phyloP scores from a whole-genome alignment of 176 grass and related monocot species.

The Pharus latifolius region DNA sequence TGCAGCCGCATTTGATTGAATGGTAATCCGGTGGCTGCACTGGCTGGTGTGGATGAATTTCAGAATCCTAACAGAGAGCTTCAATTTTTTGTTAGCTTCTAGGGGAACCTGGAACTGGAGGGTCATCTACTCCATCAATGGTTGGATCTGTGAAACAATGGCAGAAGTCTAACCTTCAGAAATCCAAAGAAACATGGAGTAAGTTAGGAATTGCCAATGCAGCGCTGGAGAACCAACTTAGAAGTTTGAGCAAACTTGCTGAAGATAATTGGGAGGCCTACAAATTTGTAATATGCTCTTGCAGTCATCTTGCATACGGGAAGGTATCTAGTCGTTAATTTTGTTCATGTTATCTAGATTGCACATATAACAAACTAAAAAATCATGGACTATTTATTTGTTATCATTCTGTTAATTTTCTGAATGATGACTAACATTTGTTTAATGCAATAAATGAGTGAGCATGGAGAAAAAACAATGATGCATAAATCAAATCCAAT shows the following conservation, averaged over 20 bases:
- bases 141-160: constrained; percentile 86
- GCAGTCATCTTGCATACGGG: constrained; percentile 32
- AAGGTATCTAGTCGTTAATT: constrained; percentile 39
- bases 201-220: constrained; percentile 64
- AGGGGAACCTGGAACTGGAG: constrained; percentile 88
- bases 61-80: constrained; percentile 3
- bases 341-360: background rate
- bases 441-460: constrained; percentile 3
- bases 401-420: constrained; percentile 5
- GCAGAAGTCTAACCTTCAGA: constrained; percentile 74
- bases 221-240: constrained; percentile 56
- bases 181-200: constrained; percentile 66
- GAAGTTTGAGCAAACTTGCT: constrained; percentile 56
- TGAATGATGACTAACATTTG: background rate
- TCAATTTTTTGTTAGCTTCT: constrained; percentile 48
- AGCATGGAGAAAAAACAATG: background rate
- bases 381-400: background rate
- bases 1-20: background rate
- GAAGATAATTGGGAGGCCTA: constrained; percentile 48
- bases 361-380: background rate
- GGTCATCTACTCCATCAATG: constrained; percentile 93
- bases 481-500: background rate
- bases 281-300: constrained; percentile 35
- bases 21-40: background rate
- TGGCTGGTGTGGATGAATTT: background rate